A percentile compares a stretch with the other conserved stretches of the same genome.
Conservation (phyloP, 257 asterid species). For the Euphrasia confusa region DNA sequence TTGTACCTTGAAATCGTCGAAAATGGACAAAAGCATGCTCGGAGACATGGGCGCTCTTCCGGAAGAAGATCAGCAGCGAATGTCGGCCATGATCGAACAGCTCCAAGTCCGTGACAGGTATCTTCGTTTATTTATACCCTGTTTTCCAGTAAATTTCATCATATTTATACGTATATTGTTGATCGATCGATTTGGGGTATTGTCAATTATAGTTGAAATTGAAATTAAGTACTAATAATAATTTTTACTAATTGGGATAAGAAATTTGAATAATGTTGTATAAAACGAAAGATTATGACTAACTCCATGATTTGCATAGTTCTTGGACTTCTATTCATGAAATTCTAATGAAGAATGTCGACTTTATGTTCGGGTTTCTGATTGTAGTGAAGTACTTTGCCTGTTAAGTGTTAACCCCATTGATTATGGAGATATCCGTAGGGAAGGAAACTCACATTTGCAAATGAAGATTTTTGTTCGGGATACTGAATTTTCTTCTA, state of each 20-base stretch:
- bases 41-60: constrained; percentile 63
- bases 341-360: neutral
- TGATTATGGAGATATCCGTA: neutral
- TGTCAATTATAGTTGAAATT: neutral
- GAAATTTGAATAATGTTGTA: too few species aligned
- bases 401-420: neutral
- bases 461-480: neutral
- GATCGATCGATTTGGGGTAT: neutral
- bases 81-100: constrained; percentile 73
- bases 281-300: too few species aligned
- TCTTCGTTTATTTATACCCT: neutral
- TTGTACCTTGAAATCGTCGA: constrained; percentile 15
- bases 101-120: constrained; percentile 78
- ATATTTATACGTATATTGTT: too few species aligned
- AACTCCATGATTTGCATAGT: too few species aligned
- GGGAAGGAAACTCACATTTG: neutral
- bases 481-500: neutral
- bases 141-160: neutral
- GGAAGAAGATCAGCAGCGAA: constrained; percentile 56
- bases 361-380: neutral
- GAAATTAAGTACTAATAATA: neutral
- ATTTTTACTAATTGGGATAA: too few species aligned
- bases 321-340: neutral
- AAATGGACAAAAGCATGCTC: constrained; percentile 67
- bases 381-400: neutral